Base-by-base conservation (phyloP, 257 asterid genomes). In the Craterostigma plantagineum region DNA sequence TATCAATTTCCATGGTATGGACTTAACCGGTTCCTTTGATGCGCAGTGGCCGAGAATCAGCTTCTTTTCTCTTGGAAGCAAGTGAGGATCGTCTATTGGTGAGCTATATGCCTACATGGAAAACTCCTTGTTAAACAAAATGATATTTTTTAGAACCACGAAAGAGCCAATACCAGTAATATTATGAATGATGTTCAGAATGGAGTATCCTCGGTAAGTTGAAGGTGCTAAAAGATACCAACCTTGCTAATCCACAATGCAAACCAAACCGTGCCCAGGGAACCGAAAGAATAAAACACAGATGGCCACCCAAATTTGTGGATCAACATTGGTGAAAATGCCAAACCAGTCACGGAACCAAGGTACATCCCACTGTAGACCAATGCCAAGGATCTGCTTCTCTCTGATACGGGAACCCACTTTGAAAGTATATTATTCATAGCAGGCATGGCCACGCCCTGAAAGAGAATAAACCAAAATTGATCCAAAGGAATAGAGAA, bases 281-380 rank as follows among this genome's bases (percentile, higher is more conserved):
- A 83, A 43, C 95, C 99, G 61, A 90, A 90, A 55, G 94, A 68
- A 56, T 75, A 90, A 66, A 90, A 90, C 30, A 90, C 86, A 11
- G 94, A 90, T 63, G 95, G 79, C 98, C 98, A 87, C 46, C 95
- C 93, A 12, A 72, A 74, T 42, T 60, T 76, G 53, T 82, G 79
- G 77, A 90, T 90, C 60, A 90, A 57, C 13, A 56, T 14, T 40
- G 99, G 95, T 58, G 99, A 90, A 46, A 76, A 33, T 1, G 78
- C 95, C 71, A 90, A 79, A 12, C 95, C 99, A 35, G 79, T 75
- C 51, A 83, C 99, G 18, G 95, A 90, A 50, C 99, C 99, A 60
- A 90, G 95, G 66, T 90, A 87, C 98, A 87, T 87, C 61, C 98
- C 98, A 35, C 98, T 87, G 73, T 87, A 87, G 16, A 83, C 99